These are phyloP conservation scores for Suillus fuscotomentosus DNA, from an alignment of 768 basidiomycete genomes.

Conservation along the genomic window DNA sequence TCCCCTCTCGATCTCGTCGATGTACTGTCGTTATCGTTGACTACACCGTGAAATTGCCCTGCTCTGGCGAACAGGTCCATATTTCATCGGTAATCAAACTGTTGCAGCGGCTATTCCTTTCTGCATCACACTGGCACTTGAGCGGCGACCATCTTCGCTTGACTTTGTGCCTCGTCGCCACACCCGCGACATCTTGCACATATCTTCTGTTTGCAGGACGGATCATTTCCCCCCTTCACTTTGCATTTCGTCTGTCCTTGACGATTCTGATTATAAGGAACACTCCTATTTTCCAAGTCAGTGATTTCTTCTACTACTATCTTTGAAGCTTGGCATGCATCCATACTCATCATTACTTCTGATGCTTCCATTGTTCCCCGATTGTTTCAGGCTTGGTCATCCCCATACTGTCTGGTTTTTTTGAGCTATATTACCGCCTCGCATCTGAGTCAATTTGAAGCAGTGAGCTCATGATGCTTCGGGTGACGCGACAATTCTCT, in stretches of 20 bases:
- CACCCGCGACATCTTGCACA: constrained; percentile 17
- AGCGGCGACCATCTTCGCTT: neutral
- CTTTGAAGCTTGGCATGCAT: neutral
- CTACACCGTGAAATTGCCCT: neutral
- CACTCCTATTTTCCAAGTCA: neutral
- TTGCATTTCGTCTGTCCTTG: neutral
- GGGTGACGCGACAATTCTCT: neutral
- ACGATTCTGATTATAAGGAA: neutral
- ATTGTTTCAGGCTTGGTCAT: neutral
- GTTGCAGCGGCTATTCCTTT: neutral
- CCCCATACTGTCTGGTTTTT: neutral
- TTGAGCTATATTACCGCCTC: neutral
- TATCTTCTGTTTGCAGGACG: constrained; percentile 13
- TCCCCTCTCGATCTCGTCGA: no score
- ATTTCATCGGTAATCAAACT: neutral
- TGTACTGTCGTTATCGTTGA: neutral
- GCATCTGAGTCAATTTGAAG: neutral
- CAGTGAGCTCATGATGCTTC: neutral
- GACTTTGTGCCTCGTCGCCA: neutral
- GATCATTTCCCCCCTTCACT: neutral
- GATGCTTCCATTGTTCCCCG: neutral
- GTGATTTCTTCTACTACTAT: neutral
- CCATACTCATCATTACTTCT: neutral
- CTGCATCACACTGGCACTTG: neutral
- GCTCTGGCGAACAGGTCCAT: neutral